Evolutionary conservation across 140 eudicot genomes (phyloP).

Genomic region (Bidens hawaiensis): DNA sequence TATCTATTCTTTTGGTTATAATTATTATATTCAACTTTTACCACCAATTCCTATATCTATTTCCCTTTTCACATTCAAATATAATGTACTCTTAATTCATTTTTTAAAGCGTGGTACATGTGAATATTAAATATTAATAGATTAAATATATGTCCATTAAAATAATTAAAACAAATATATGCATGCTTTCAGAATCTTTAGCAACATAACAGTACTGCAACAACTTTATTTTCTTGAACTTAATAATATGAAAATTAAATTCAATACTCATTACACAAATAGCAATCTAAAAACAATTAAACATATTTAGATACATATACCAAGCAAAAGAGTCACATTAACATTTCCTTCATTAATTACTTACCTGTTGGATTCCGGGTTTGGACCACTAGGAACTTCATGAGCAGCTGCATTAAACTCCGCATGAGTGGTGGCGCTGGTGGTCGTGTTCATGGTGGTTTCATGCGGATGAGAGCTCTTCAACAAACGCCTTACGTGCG

Average conservation of each 20-base stretch:
- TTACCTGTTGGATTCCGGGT: constrained; percentile 58
- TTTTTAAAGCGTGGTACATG: constrained; percentile 2
- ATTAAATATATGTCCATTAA: no score
- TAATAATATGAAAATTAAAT: constrained; percentile 1
- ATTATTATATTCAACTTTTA: not conserved
- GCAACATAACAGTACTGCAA: not conserved
- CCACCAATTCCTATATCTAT: not conserved
- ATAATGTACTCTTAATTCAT: not conserved
- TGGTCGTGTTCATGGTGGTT: constrained; percentile 3
- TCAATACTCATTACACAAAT: constrained; percentile 19
- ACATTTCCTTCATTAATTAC: constrained; percentile 17
- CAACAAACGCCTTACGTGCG: constrained; percentile 21
- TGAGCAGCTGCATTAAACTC: constrained; percentile 47
- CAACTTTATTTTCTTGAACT: not conserved
- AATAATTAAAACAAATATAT: no score
- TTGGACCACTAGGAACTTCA: constrained; percentile 64
- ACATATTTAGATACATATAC: constrained; percentile 28
- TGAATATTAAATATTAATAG: not conserved
- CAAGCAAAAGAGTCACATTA: constrained; percentile 14
- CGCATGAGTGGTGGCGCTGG: constrained; percentile 13
- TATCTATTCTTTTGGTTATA: constrained; percentile 2
- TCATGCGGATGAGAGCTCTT: constrained; percentile 12
- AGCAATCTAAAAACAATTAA: constrained; percentile 18
- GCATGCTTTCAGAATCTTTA: not conserved
- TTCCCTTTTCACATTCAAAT: not conserved